Conservation (phyloP, 1,139 yeast species). For the Saccharomyces uvarum region DNA sequence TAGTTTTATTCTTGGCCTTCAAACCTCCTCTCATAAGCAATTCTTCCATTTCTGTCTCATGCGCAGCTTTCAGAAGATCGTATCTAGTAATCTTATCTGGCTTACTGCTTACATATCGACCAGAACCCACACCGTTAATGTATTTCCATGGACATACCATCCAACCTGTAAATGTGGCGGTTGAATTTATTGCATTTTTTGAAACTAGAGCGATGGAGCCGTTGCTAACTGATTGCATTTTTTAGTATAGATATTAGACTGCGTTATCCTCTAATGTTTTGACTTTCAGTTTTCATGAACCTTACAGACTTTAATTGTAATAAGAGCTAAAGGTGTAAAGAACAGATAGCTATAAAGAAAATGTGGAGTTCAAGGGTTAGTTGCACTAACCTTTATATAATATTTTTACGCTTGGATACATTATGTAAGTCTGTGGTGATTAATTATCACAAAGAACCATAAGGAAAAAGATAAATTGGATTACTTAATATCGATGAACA, state of each 20-base stretch:
- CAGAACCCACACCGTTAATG: conserved; percentile 8
- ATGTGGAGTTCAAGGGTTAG: neutral
- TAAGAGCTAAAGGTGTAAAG: neutral
- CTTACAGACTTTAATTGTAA: neutral
- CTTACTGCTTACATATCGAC: conserved; percentile 11
- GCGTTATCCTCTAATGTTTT: neutral
- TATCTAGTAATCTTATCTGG: conserved; percentile 12
- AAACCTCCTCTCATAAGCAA: neutral
- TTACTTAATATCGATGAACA: neutral
- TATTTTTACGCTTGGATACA: neutral
- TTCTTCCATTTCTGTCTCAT: neutral
- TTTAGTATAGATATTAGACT: neutral
- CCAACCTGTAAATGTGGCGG: neutral
- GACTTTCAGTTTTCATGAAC: neutral
- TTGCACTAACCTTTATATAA: neutral
- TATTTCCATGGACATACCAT: neutral
- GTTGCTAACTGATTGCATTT: neutral
- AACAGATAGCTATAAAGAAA: neutral
- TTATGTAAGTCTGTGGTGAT: neutral
- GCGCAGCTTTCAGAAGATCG: conserved; percentile 9
- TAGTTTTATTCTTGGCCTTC: neutral
- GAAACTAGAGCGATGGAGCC: neutral
- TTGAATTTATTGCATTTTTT: neutral
- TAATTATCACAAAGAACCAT: neutral
- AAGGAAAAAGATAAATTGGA: neutral